These are phyloP conservation scores for Pistacia vera DNA, from an alignment of 345 rosid genomes.

Conservation along the genomic window DNA sequence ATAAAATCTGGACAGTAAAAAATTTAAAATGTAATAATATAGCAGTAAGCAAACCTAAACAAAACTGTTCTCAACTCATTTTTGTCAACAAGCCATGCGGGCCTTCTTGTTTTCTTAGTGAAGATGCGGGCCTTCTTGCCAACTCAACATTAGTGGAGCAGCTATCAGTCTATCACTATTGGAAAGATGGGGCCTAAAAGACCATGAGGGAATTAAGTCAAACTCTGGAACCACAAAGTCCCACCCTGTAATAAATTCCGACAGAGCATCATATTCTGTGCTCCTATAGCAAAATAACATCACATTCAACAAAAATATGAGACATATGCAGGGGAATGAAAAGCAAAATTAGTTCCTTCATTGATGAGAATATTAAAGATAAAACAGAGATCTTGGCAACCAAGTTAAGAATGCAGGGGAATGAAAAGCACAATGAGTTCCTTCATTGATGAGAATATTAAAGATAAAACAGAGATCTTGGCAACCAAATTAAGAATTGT, in stretches of 20 bases:
- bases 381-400: not conserved
- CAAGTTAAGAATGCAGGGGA: too few species aligned
- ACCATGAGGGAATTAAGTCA: constrained; percentile 78
- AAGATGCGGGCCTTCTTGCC: constrained; percentile 28
- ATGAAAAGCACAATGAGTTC: too few species aligned
- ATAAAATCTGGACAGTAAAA: constrained; percentile 11
- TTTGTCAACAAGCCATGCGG: constrained; percentile 45
- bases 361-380: not conserved
- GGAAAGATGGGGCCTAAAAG: constrained; percentile 71
- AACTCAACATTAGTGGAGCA: constrained; percentile 47
- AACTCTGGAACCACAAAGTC: constrained; percentile 85
- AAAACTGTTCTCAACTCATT: constrained; percentile 45
- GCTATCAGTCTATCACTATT: constrained; percentile 45
- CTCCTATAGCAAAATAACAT: not conserved
- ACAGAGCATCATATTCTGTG: not conserved
- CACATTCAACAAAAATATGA: constrained; percentile 2
- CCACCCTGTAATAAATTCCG: constrained; percentile 74
- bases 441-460: too few species aligned
- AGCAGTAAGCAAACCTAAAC: constrained; percentile 6
- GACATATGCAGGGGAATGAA: not conserved
- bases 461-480: too few species aligned
- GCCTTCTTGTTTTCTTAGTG: constrained; percentile 40
- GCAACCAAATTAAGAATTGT: not conserved
- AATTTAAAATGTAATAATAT: constrained; percentile 2
- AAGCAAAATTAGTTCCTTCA: not conserved